Base-by-base conservation (phyloP, 2,329 filamentous ascomycete genomes). In the Raffaelea albimanens region DNA sequence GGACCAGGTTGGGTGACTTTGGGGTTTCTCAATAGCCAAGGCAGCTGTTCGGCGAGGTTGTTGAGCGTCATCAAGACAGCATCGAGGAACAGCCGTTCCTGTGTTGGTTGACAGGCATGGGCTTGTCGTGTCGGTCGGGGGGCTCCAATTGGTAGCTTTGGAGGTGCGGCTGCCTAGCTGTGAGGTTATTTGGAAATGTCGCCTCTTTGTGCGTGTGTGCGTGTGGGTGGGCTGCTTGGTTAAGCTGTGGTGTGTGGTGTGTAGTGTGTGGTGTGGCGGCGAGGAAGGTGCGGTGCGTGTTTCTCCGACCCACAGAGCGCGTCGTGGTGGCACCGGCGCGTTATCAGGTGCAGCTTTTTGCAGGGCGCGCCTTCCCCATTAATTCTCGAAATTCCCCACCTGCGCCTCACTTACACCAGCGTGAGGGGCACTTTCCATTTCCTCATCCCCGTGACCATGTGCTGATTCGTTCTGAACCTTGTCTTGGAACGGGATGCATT, bases 41-140 rank as follows among this genome's bases (percentile, higher is more conserved):
- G 66, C 56, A 80, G 64, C 60, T 80, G 73, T 58, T 75, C 70
- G 56, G 64, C 61, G 51, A 80, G 69, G 59, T 80, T 80, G 65
- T 80, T 78, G 60, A 72, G 74, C 67, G 76, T 80, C 76, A 80
- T 80, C 67, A 72, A 73, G 67, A 59, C 68, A 63, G 63, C 48
- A 59, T 59, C 60, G 59, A 64, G 60, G 62, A 52, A 55, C 42
- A 44, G 46, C 45, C 36, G 62, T 65, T 61, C 64, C 61, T 53
- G 45, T 42, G 43, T 50, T 45, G 49, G 45, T 47, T 44, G 51
- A 31, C 51, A 48, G 48, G 48, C 59, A 61, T 61, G 50, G 47
- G 36, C 42, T 36, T 49, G 40, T 33, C 36, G n/a, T 23, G n/a
- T 39, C 21, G 31, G n/a, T 22, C 19, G 40, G 16, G 20, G 19